These are phyloP conservation scores for Naematelia encephala DNA, from an alignment of 768 basidiomycete genomes.

Conservation along the genomic window DNA sequence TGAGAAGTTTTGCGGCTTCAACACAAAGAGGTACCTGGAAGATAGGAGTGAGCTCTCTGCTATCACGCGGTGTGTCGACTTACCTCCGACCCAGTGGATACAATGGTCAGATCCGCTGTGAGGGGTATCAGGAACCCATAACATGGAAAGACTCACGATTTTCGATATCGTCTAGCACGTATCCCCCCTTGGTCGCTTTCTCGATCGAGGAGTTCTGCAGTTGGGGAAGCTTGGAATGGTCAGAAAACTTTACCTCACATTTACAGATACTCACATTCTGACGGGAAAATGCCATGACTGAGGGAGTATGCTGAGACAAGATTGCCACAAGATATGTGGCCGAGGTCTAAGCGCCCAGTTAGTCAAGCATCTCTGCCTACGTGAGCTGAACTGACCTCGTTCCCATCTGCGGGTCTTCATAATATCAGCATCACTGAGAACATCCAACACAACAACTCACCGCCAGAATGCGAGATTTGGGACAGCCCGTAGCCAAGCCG, in stretches of 20 bases:
- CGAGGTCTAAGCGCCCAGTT: constrained; percentile 63
- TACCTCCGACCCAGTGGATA: constrained; percentile 82
- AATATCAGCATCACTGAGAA: not conserved
- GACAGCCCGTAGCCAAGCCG: constrained; percentile 75
- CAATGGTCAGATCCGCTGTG: constrained; percentile 77
- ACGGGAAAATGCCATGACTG: constrained; percentile 52
- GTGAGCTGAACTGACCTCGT: constrained; percentile 57
- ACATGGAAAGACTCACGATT: constrained; percentile 40
- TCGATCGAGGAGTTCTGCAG: constrained; percentile 83
- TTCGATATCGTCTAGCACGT: constrained; percentile 76
- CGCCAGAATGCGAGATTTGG: constrained; percentile 80
- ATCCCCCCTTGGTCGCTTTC: constrained; percentile 77
- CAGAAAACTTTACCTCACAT: constrained; percentile 59
- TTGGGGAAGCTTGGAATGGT: constrained; percentile 79
- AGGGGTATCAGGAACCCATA: not conserved
- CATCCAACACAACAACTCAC: constrained; percentile 16
- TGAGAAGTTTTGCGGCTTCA: constrained; percentile 78
- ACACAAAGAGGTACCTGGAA: constrained; percentile 64
- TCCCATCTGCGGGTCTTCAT: constrained; percentile 89
- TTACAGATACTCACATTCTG: constrained; percentile 31
- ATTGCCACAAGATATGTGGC: constrained; percentile 82
- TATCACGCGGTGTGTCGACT: not conserved
- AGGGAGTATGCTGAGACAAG: constrained; percentile 71
- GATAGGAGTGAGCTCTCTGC: not conserved
- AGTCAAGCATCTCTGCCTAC: not conserved